These are phyloP conservation scores for Castanea sativa DNA, from an alignment of 306 rosid species.

Conservation along the genomic window DNA sequence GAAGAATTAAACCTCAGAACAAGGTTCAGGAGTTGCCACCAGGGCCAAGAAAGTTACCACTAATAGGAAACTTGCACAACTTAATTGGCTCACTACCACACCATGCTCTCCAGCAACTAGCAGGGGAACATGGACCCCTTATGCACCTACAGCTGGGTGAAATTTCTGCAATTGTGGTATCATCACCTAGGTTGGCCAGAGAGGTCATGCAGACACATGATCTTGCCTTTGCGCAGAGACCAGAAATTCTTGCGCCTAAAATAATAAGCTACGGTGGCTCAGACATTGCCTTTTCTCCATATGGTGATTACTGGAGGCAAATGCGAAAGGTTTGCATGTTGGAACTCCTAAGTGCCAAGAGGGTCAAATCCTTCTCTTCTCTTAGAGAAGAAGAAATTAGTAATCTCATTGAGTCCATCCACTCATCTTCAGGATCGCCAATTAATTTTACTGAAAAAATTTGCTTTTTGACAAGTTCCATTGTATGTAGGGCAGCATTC, in stretches of 20 bases:
- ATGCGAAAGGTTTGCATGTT: too few relatives aligned
- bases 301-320: background rate
- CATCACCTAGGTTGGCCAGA: slow-evolving; percentile 26
- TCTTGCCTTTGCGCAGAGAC: background rate
- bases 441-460: too few relatives aligned
- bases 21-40: too few relatives aligned
- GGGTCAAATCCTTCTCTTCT: too few relatives aligned
- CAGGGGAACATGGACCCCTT: slow-evolving; percentile 39
- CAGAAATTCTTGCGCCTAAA: background rate
- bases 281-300: background rate
- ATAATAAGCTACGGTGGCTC: background rate
- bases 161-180: slow-evolving; percentile 31
- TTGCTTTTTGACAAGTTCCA: too few relatives aligned
- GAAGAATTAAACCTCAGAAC: background rate
- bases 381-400: too few relatives aligned
- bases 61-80: slow-evolving; percentile 29
- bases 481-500: too few relatives aligned
- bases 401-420: too few relatives aligned
- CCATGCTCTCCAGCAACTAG: slow-evolving; percentile 17
- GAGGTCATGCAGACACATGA: background rate
- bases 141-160: slow-evolving; percentile 50
- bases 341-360: too few relatives aligned
- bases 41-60: slow-evolving; percentile 3
- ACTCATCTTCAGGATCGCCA: too few relatives aligned
- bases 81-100: slow-evolving; percentile 19